phyloP scores from a whole-genome alignment of 768 basidiomycete genomes.

The Coprinellus micaceus region DNA sequence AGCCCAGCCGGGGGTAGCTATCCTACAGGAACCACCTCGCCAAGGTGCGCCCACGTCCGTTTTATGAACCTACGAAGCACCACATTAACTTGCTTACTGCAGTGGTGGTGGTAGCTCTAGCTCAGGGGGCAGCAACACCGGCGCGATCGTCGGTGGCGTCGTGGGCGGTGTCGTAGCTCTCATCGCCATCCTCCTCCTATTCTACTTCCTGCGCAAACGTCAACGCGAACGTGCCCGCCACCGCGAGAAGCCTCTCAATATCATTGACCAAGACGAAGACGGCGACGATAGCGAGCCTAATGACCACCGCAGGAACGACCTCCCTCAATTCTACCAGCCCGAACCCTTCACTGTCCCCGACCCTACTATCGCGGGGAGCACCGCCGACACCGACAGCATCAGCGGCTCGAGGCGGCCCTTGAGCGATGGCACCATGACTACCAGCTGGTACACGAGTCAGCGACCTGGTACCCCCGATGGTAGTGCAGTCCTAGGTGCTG shows the following conservation, averaged over 20 bases:
- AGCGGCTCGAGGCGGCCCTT: constrained; percentile 23
- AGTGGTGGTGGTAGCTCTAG: too few species aligned
- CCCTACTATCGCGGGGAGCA: constrained; percentile 42
- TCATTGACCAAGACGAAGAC: constrained; percentile 61
- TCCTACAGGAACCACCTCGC: constrained; percentile 43
- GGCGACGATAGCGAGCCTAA: constrained; percentile 37
- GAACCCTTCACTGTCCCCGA: constrained; percentile 74
- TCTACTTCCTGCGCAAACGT: constrained; percentile 52
- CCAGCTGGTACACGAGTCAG: constrained; percentile 28
- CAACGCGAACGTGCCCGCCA: constrained; percentile 29
- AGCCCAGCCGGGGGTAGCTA: constrained; percentile 71
- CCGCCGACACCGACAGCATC: constrained; percentile 20
- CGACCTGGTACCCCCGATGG: constrained; percentile 48
- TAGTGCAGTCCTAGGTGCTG: constrained; percentile 16
- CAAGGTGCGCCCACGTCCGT: neutral
- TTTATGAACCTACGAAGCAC: too few species aligned
- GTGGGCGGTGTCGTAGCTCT: constrained; percentile 52
- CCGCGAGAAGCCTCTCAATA: constrained; percentile 63
- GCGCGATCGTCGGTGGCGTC: constrained; percentile 49
- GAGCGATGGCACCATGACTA: constrained; percentile 31
- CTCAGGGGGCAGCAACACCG: constrained; percentile 32
- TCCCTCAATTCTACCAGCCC: constrained; percentile 70
- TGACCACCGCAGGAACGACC: constrained; percentile 34
- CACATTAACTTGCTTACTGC: too few species aligned
- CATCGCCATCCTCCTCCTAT: constrained; percentile 34